phyloP scores from a whole-genome alignment of 1,284 basidiomycete species.

The Paramarasmius palmivorus region DNA sequence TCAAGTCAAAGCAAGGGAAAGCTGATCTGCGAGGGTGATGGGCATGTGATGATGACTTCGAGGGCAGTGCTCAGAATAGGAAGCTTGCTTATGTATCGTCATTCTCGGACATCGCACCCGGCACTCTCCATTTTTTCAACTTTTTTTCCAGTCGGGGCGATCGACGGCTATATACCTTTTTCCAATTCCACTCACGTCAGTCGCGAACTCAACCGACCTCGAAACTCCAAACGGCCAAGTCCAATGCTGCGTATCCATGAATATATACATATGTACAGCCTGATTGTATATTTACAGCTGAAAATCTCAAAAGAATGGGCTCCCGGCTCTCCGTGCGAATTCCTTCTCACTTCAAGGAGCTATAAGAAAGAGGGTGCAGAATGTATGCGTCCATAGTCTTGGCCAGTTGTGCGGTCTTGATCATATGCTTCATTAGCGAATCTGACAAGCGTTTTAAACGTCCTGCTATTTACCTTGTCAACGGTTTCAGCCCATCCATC shows the following conservation, averaged over 20 bases:
- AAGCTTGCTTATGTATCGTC: too few relatives aligned
- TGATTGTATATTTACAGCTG: neutral
- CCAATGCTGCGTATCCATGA: neutral
- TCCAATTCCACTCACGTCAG: too few relatives aligned
- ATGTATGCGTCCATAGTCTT: slow-evolving; percentile 80
- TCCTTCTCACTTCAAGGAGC: slow-evolving; percentile 69
- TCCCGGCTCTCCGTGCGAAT: neutral
- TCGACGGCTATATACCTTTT: too few relatives aligned
- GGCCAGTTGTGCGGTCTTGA: slow-evolving; percentile 76
- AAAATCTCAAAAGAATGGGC: slow-evolving; percentile 7
- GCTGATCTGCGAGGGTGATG: too few relatives aligned
- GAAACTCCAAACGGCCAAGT: too few relatives aligned
- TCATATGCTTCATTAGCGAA: slow-evolving; percentile 14
- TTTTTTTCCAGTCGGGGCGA: too few relatives aligned
- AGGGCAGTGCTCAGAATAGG: too few relatives aligned
- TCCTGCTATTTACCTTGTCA: slow-evolving; percentile 62
- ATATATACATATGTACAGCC: slow-evolving; percentile 9
- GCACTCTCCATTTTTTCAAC: too few relatives aligned
- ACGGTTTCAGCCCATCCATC: slow-evolving; percentile 96
- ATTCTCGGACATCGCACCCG: too few relatives aligned
- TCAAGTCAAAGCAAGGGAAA: slow-evolving; percentile 14
- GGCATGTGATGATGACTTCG: too few relatives aligned
- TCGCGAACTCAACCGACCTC: too few relatives aligned
- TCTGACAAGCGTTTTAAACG: slow-evolving; percentile 4
- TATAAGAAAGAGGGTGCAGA: slow-evolving; percentile 73